phyloP scores from a whole-genome alignment of 2,329 filamentous ascomycete genomes.

The Didymella sp. region DNA sequence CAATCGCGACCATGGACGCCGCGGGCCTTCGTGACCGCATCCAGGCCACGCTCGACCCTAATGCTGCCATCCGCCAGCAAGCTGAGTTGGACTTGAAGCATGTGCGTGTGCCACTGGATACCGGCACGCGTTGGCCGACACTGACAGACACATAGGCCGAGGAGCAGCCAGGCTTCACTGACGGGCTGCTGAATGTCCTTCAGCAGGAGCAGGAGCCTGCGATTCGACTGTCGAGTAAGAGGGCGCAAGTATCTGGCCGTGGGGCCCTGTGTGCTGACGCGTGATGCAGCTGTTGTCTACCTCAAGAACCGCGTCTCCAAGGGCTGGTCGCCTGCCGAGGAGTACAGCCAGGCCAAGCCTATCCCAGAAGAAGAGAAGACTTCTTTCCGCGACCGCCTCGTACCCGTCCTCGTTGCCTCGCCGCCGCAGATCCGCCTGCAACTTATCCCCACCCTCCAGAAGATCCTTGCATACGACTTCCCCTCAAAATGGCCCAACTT shows the following conservation, averaged over 20 bases:
- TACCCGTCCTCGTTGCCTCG: constrained; percentile 85
- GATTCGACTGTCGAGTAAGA: constrained; percentile 83
- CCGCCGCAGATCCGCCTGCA: constrained; percentile 85
- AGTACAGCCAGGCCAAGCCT: constrained; percentile 72
- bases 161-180: constrained; percentile 85
- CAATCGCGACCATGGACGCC: constrained; percentile 69
- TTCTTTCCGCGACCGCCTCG: constrained; percentile 83
- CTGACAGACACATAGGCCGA: constrained; percentile 71
- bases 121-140: constrained; percentile 22
- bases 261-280: constrained; percentile 30
- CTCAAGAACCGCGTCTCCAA: constrained; percentile 96
- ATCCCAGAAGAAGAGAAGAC: constrained; percentile 91
- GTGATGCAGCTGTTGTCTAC: constrained; percentile 82
- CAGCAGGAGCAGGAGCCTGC: constrained; percentile 85
- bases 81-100: constrained; percentile 83
- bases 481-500: constrained; percentile 93
- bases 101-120: constrained; percentile 59
- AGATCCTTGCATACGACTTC: constrained; percentile 95
- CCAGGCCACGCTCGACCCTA: constrained; percentile 74
- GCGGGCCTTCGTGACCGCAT: constrained; percentile 77
- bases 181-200: constrained; percentile 88
- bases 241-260: constrained; percentile 28
- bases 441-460: constrained; percentile 91
- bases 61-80: constrained; percentile 75
- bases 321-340: constrained; percentile 83